phyloP scores from a whole-genome alignment of 1,139 yeast species.

The Candida sojae region DNA sequence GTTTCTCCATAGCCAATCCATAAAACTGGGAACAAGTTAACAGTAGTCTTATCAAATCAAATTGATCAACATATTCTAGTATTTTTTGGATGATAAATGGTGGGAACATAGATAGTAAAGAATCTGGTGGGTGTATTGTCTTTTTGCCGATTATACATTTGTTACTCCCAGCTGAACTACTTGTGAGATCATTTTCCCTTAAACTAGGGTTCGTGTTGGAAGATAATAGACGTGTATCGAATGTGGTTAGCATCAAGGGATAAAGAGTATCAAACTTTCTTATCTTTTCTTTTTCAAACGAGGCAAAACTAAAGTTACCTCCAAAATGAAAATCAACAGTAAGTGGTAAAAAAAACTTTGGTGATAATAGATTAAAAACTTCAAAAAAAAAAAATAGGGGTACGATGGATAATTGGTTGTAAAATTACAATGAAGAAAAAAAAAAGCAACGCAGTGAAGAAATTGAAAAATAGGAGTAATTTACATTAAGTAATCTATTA shows the following conservation, averaged over 20 bases:
- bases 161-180: not conserved
- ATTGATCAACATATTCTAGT: constrained; percentile 30
- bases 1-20: constrained; percentile 23
- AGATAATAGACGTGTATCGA: not conserved
- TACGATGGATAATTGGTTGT: constrained; percentile 1
- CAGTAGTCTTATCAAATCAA: constrained; percentile 30
- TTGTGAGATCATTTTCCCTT: not conserved
- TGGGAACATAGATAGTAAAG: constrained; percentile 10
- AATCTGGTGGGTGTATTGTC: constrained; percentile 10
- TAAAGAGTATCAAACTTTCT: not conserved
- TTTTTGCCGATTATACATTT: not conserved
- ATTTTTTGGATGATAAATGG: constrained; percentile 13
- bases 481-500: not conserved
- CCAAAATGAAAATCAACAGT: not conserved
- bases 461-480: not conserved
- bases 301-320: too few relatives aligned
- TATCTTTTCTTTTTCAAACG: too few relatives aligned
- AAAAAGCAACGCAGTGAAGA: not conserved
- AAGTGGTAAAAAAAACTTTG: not conserved
- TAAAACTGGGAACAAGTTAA: constrained; percentile 25
- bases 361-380: not conserved
- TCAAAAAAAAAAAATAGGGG: not conserved
- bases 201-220: not conserved
- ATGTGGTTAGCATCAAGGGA: not conserved
- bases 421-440: not conserved